These are phyloP conservation scores for Eutrema yunnanense DNA, from an alignment of 345 rosid genomes.

Conservation along the genomic window DNA sequence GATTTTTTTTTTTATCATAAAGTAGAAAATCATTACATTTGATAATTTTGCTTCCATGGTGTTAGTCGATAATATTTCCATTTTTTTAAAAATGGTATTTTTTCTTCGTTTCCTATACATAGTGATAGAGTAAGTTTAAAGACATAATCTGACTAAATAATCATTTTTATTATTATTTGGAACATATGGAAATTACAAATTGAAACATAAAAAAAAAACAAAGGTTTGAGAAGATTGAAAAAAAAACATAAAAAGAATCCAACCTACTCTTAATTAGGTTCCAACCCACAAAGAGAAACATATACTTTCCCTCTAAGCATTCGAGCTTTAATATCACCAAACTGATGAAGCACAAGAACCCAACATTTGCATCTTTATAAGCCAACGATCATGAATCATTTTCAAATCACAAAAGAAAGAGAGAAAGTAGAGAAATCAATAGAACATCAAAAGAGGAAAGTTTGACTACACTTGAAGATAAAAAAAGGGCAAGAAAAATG, in stretches of 20 bases:
- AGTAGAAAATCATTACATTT: too few relatives aligned
- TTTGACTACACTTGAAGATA: background rate
- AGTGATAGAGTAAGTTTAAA: background rate
- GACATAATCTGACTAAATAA: background rate
- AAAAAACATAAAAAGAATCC: background rate
- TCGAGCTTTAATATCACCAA: conserved; percentile 16
- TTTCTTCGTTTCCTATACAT: background rate
- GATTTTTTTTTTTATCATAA: too few relatives aligned
- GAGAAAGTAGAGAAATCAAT: background rate
- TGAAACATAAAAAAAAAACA: background rate
- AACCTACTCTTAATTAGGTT: conserved; percentile 20
- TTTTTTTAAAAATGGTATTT: background rate
- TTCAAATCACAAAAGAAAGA: conserved; percentile 16
- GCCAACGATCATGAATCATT: conserved; percentile 24
- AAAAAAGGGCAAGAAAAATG: background rate
- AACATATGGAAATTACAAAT: background rate
- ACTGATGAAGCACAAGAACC: conserved; percentile 26
- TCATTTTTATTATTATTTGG: background rate
- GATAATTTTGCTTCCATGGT: background rate
- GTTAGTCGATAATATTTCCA: background rate
- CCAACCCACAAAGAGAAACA: conserved; percentile 26
- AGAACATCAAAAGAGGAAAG: background rate
- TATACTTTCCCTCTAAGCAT: conserved; percentile 29
- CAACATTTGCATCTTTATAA: conserved; percentile 31
- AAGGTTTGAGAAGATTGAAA: background rate